Conservation (phyloP, 306 rosid species). For the Ceratonia siliqua region DNA sequence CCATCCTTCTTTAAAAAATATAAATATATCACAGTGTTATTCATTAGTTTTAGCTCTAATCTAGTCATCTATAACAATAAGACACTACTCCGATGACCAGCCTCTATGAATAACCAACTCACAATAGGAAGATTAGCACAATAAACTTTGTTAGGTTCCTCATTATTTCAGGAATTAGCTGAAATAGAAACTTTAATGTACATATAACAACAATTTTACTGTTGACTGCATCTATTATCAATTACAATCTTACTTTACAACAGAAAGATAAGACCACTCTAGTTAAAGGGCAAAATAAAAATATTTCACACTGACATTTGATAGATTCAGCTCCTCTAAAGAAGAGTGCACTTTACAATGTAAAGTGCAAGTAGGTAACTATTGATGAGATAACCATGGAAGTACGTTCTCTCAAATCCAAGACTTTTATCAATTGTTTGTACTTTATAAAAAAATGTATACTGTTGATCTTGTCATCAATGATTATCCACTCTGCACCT, state of each 20-base stretch:
- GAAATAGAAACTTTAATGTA: not conserved
- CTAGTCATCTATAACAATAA: not conserved
- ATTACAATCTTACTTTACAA: not conserved
- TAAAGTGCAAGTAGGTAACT: not conserved
- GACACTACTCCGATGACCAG: not conserved
- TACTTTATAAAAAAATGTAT: not conserved
- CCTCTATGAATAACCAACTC: not conserved
- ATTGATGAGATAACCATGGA: not conserved
- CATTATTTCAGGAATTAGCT: not conserved
- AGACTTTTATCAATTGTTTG: not conserved
- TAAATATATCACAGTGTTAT: not conserved
- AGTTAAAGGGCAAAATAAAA: not conserved
- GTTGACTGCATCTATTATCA: slow-evolving; percentile 13
- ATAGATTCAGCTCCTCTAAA: not conserved
- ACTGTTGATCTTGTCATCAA: not conserved
- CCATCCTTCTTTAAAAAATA: not conserved
- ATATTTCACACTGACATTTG: slow-evolving; percentile 1
- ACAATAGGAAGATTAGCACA: not conserved
- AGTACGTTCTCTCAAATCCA: not conserved
- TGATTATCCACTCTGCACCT: not conserved
- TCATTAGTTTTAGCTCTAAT: not conserved
- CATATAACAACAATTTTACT: not conserved
- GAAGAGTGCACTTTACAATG: too few species aligned
- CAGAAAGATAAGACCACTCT: not conserved
- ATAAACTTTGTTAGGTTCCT: not conserved